Evolutionary conservation across 1,139 yeast species (phyloP), one percentile per base, ranked within the genome.

Genomic region (Debaryomyces fabryi): DNA sequence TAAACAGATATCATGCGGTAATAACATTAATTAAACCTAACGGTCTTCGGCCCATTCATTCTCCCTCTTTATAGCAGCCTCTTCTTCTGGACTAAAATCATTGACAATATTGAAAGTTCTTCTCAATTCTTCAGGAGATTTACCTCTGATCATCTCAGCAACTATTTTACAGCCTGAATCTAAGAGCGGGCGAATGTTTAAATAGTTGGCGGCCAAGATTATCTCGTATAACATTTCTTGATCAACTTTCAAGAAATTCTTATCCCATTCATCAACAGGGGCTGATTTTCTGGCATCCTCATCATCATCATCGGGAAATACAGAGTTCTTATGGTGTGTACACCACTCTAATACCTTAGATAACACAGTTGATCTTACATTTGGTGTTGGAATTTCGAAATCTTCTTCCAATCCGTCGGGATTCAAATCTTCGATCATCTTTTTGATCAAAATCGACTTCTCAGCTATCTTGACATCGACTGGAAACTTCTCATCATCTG

Each of bases 21-120:
- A 29, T 34, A 23, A 18, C 18, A 13, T 5, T 13, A 41, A 10
- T 18, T 13, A 20, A 18, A 9, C 21, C 67, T 68, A 91, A 65
- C 97, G 91, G 68, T 93, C 99, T 68, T 93, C 99, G 21, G 99
- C 99, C 99, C 99, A 93, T 69, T 93, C 99, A 66, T 93, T 93
- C 70, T 93, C 99, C 63, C 97, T 83, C 65, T 96, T 86, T 58
- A 95, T 93, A 48, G 97, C 98, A 43, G 96, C 97, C 72, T 93
- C 99, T 69, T 95, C 99, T 67, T 95, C 99, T 3, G 98, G 97
- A 36, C 96, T 88, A 71, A 95, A 93, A 68, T 95, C 99, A 66
- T 92, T 90, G 51, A 87, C 95, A 59, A 95, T 95, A 69, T 95
- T 95, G 76, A 95, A 95, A 1, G 96, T 89, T 68, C 90, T 88